Base-by-base conservation (phyloP, 1,284 basidiomycete species). In the Moesziomyces globuligerus region DNA sequence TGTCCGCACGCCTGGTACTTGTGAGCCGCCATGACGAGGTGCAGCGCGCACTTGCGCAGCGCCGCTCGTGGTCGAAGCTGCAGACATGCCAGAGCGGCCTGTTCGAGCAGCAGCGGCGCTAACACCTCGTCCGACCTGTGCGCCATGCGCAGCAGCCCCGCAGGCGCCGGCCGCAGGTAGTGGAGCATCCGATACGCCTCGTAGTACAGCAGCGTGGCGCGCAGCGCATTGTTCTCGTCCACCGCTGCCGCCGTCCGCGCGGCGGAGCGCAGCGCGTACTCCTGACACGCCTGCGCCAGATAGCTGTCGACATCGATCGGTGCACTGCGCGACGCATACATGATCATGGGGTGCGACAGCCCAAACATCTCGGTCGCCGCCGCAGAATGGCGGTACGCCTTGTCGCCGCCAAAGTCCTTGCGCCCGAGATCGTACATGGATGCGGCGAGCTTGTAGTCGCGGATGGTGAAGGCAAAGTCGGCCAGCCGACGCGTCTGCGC, bases 381-480 rank as follows among this genome's bases (percentile, higher is more conserved):
- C 0, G 79, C 76, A 3, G 60, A 60, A 42, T 82, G 71, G 24
- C 57, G 43, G 26, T 44, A 58, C 4, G 81, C 81, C 48, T 78
- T 77, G 43, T 83, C 81, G 23, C 41, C 58, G 7, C 67, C 61
- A 42, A 71, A 79, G 47, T 84, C 84, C 47, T 81, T 83, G 48
- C 92, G 86, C 18, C 92, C 81, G 2, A 89, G 85, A 74, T 98
- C 95, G 90, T 94, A 98, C 21, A 95, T 89, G 15, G 85, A 84
- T 1, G 88, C 86, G 0, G 95, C 95, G 37, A 95, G 86, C 72
- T 91, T 92, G 81, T 90, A 89, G 84, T 98, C 95, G 1, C 92
- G 90, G 0, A 97, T 85, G 72, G 95, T 90, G 45, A 96, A 96
- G 2, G 93, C 90, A 83, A 98, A 94, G 82, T 99, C 96, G 9